Conservation (phyloP, 305 asterid species). For the Fraxinus baroniana region DNA sequence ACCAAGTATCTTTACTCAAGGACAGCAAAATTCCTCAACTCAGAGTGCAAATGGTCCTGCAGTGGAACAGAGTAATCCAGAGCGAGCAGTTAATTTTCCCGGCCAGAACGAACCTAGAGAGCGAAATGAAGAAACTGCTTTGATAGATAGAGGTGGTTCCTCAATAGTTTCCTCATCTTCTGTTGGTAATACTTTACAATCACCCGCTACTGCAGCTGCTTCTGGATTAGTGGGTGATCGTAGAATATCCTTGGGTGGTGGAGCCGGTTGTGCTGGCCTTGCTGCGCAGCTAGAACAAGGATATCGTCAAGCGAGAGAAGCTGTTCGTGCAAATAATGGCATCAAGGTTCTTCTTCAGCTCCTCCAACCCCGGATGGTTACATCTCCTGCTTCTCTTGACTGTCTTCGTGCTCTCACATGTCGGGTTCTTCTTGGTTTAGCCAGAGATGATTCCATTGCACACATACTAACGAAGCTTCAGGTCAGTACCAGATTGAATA, state of each 20-base stretch:
- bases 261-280: slow-evolving; percentile 96
- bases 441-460: slow-evolving; percentile 96
- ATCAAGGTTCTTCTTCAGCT: slow-evolving; percentile 98
- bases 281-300: slow-evolving; percentile 99
- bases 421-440: slow-evolving; percentile 98
- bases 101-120: slow-evolving; percentile 65
- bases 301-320: slow-evolving; percentile 92
- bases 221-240: slow-evolving; percentile 99
- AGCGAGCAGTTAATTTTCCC: slow-evolving; percentile 44
- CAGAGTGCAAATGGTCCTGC: slow-evolving; percentile 58
- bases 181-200: slow-evolving; percentile 47
- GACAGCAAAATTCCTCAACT: slow-evolving; percentile 56
- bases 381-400: slow-evolving; percentile 92
- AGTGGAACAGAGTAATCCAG: slow-evolving; percentile 51
- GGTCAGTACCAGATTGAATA: slow-evolving; percentile 38
- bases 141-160: slow-evolving; percentile 58
- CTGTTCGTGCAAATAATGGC: slow-evolving; percentile 97
- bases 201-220: slow-evolving; percentile 57
- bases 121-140: slow-evolving; percentile 65
- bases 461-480: slow-evolving; percentile 96
- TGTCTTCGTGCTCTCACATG: slow-evolving; percentile 99
- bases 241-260: slow-evolving; percentile 83
- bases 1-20: slow-evolving; percentile 63
- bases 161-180: slow-evolving; percentile 41
- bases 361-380: slow-evolving; percentile 90